Conservation (phyloP, 495 filamentous ascomycete genomes). For the Lasiosphaeria ovina region DNA sequence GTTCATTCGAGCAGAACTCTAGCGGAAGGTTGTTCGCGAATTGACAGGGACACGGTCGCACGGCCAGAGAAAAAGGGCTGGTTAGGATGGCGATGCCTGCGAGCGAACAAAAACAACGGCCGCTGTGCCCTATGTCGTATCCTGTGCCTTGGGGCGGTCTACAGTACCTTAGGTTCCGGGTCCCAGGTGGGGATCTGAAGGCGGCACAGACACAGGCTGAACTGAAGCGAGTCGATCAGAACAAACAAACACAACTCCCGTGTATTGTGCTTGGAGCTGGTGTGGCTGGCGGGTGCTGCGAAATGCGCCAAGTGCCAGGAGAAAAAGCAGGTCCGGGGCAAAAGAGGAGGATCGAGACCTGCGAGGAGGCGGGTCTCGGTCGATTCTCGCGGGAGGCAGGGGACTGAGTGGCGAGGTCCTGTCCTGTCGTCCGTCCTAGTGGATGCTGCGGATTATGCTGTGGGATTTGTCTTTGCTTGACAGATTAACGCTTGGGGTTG, state of each 20-base stretch:
- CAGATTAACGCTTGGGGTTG: slow-evolving; percentile 9
- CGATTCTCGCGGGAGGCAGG: slow-evolving; percentile 22
- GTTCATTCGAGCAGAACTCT: slow-evolving; percentile 20
- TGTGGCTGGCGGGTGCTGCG: background rate
- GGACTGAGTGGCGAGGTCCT: slow-evolving; percentile 24
- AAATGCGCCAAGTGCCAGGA: slow-evolving; percentile 16
- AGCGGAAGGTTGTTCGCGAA: slow-evolving; percentile 6
- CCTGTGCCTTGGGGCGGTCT: too few species aligned
- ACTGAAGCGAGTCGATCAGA: slow-evolving; percentile 22
- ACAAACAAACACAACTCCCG: slow-evolving; percentile 10
- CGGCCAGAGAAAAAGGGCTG: background rate
- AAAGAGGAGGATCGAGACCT: slow-evolving; percentile 8
- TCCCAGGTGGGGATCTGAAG: slow-evolving; percentile 26
- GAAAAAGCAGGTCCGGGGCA: slow-evolving; percentile 29
- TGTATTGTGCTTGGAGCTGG: background rate
- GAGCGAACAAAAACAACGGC: slow-evolving; percentile 3
- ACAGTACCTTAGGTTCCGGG: slow-evolving; percentile 19
- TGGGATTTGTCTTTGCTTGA: slow-evolving; percentile 11
- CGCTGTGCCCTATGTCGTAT: too few species aligned
- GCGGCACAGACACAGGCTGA: slow-evolving; percentile 32
- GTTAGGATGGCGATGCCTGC: slow-evolving; percentile 21
- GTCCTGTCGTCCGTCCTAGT: slow-evolving; percentile 18
- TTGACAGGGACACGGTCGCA: too few species aligned
- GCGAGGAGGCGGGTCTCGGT: slow-evolving; percentile 16
- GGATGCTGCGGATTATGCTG: slow-evolving; percentile 11